Conservation (phyloP, 2,329 filamentous ascomycete species). For the Paecilomyces formosus region DNA sequence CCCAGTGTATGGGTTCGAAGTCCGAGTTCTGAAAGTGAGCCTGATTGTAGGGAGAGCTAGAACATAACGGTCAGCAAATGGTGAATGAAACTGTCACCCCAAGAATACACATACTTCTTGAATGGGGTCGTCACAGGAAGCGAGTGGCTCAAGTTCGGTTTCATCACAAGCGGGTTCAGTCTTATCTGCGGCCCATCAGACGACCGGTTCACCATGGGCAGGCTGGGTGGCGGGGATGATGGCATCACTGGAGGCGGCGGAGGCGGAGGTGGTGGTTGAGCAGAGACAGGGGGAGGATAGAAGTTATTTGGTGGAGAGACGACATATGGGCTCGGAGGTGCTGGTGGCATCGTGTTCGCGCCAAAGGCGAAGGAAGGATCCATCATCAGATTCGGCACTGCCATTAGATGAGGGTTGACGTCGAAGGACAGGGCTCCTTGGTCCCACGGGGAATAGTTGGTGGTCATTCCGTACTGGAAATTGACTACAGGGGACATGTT, state of each 20-base stretch:
- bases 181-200: conserved; percentile 33
- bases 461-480: conserved; percentile 33
- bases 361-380: conserved; percentile 24
- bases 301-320: conserved; percentile 27
- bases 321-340: conserved; percentile 21
- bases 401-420: conserved; percentile 32
- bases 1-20: conserved; percentile 40
- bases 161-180: conserved; percentile 35
- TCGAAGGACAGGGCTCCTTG: conserved; percentile 31
- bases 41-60: conserved; percentile 37
- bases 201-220: conserved; percentile 23
- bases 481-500: conserved; percentile 34
- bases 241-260: conserved; percentile 17
- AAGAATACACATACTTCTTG: conserved; percentile 27
- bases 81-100: background rate
- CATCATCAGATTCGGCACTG: conserved; percentile 32
- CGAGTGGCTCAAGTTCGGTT: conserved; percentile 31
- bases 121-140: conserved; percentile 34
- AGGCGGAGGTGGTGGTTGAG: conserved; percentile 19
- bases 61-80: conserved; percentile 1
- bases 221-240: conserved; percentile 17
- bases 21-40: conserved; percentile 40
- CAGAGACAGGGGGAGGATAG: conserved; percentile 13
- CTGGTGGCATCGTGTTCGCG: conserved; percentile 22
- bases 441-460: conserved; percentile 30